Conservation (phyloP, 1,284 basidiomycete species). For the Puccinia sorghi region DNA sequence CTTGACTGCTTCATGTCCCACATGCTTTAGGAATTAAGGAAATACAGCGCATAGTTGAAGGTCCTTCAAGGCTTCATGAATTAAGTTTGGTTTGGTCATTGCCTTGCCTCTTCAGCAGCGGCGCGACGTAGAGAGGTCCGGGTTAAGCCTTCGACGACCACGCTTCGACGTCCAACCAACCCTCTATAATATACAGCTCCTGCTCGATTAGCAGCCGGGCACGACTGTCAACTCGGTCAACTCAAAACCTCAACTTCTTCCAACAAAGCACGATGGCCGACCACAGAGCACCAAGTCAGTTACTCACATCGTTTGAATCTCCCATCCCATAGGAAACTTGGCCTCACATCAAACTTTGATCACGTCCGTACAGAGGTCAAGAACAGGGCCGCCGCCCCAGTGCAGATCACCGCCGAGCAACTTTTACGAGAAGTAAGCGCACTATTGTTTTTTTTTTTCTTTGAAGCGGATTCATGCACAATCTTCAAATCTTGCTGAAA, state of each 20-base stretch:
- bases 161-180: too few relatives aligned
- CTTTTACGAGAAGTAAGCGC: constrained; percentile 79
- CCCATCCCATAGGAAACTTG: neutral
- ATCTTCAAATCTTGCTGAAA: constrained; percentile 3
- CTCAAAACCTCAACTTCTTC: neutral
- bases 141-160: too few relatives aligned
- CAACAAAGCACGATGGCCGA: constrained; percentile 36
- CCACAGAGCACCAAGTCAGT: constrained; percentile 45
- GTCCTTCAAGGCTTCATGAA: too few relatives aligned
- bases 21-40: too few relatives aligned
- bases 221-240: neutral
- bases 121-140: too few relatives aligned
- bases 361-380: constrained; percentile 30
- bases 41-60: too few relatives aligned
- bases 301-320: neutral
- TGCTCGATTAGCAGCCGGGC: too few relatives aligned
- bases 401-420: constrained; percentile 93
- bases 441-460: neutral
- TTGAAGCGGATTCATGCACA: neutral
- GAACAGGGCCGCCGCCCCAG: constrained; percentile 49
- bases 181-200: too few relatives aligned
- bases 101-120: too few relatives aligned
- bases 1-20: too few relatives aligned
- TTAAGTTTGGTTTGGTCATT: too few relatives aligned
- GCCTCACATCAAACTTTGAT: neutral